Evolutionary conservation across 2,329 filamentous ascomycete species (phyloP).

Genomic region (Ophiocordyceps sinensis): DNA sequence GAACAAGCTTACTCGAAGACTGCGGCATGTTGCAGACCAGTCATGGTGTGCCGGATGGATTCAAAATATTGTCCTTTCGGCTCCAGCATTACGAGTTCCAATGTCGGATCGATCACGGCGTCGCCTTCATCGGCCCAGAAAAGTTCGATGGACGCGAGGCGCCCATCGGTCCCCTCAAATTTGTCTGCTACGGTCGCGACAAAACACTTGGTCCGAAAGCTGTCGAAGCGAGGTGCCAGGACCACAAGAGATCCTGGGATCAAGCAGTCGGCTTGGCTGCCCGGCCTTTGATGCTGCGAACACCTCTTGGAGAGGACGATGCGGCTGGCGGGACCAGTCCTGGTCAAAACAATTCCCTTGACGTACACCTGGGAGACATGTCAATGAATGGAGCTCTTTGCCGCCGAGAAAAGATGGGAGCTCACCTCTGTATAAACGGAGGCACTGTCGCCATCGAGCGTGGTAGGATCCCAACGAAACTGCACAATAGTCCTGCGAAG

Average conservation of each 20-base stretch:
- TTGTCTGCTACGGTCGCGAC: conserved; percentile 52
- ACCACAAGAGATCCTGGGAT: conserved; percentile 38
- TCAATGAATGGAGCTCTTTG: background rate
- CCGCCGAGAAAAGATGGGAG: too few relatives aligned
- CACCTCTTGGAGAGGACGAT: conserved; percentile 57
- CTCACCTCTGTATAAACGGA: too few relatives aligned
- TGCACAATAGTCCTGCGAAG: conserved; percentile 51
- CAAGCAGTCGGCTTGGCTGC: conserved; percentile 34
- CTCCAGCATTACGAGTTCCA: conserved; percentile 68
- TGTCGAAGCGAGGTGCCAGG: conserved; percentile 37
- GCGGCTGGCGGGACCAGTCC: conserved; percentile 47
- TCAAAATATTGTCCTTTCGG: conserved; percentile 63
- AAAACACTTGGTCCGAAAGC: conserved; percentile 49
- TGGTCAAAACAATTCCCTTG: conserved; percentile 47
- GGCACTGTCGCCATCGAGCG: conserved; percentile 37
- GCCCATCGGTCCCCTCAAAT: conserved; percentile 40
- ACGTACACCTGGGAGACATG: conserved; percentile 42
- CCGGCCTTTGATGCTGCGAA: conserved; percentile 49
- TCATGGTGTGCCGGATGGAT: conserved; percentile 55
- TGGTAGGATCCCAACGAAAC: conserved; percentile 35
- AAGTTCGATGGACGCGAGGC: conserved; percentile 42
- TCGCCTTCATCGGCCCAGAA: conserved; percentile 51
- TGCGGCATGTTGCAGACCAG: conserved; percentile 50
- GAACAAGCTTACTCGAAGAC: conserved; percentile 33
- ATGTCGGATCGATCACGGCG: conserved; percentile 49